A percentile compares a stretch with the other conserved stretches of the same genome.
These are phyloP conservation scores for Fusarium illudens DNA, from an alignment of 2,329 filamentous ascomycete species.

Conservation along the genomic window DNA sequence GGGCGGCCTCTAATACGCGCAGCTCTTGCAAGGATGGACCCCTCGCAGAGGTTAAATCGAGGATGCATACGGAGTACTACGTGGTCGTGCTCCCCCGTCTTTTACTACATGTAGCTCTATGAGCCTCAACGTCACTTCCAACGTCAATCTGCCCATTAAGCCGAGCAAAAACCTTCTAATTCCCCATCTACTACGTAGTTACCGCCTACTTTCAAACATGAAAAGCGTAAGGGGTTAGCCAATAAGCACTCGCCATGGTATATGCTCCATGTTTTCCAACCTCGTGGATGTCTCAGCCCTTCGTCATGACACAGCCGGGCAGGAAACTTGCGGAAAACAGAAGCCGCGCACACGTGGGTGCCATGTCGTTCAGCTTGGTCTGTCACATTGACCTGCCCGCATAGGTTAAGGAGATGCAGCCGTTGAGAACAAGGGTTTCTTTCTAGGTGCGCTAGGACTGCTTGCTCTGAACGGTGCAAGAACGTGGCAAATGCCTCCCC, in stretches of 20 bases:
- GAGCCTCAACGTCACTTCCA: background rate
- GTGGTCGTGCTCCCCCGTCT: background rate
- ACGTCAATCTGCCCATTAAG: background rate
- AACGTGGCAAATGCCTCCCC: background rate
- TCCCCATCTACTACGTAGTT: no score
- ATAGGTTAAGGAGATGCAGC: constrained; percentile 8
- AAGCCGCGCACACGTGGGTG: background rate
- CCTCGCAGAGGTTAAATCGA: background rate
- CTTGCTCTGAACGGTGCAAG: background rate
- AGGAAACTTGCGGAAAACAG: background rate
- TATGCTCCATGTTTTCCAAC: background rate
- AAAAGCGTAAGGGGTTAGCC: background rate
- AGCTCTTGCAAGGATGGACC: background rate
- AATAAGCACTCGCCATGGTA: background rate
- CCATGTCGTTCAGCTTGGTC: constrained; percentile 6
- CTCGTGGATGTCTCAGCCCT: constrained; percentile 10
- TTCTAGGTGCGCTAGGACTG: background rate
- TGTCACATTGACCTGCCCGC: constrained; percentile 4
- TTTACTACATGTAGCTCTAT: background rate
- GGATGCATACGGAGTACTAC: background rate
- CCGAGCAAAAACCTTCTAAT: background rate
- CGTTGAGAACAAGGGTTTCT: background rate
- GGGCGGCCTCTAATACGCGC: background rate
- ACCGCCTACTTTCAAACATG: background rate
- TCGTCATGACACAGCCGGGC: constrained; percentile 8